Percentiles rank a stretch among this genome's conserved stretches.
Conservation (phyloP, 2,329 filamentous ascomycete genomes). For the Botrytis pseudocinerea region DNA sequence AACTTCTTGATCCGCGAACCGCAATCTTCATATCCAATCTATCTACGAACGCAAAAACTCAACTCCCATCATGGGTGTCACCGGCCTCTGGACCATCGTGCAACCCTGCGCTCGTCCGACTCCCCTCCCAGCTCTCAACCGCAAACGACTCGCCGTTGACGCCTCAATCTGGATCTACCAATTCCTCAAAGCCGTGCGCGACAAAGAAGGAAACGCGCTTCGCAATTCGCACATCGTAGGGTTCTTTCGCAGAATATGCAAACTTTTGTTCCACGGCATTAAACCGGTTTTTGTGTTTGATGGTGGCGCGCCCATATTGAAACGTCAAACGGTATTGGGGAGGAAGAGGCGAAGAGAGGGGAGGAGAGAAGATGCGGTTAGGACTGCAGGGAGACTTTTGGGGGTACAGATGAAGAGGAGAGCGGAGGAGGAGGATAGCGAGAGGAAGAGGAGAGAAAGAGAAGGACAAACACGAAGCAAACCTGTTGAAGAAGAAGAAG, state of each 20-base stretch:
- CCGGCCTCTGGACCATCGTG: conserved; percentile 93
- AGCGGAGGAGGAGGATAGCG: conserved; percentile 80
- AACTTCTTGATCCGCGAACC: neutral
- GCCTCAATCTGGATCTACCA: conserved; percentile 99
- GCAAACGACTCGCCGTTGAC: conserved; percentile 93
- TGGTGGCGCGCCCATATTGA: conserved; percentile 86
- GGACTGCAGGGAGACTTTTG: conserved; percentile 87
- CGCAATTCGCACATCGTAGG: conserved; percentile 95
- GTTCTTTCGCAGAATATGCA: conserved; percentile 98
- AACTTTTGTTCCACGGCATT: conserved; percentile 94
- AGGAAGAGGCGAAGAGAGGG: conserved; percentile 82
- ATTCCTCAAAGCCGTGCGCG: conserved; percentile 96
- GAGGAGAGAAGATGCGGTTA: conserved; percentile 84
- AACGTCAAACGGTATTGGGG: conserved; percentile 82
- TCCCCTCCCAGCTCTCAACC: conserved; percentile 93
- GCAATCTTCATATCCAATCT: neutral
- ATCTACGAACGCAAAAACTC: neutral
- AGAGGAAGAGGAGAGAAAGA: conserved; percentile 51
- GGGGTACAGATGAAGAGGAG: conserved; percentile 91
- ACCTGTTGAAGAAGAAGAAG: conserved; percentile 57
- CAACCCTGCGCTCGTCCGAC: conserved; percentile 94
- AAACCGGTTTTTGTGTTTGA: conserved; percentile 98
- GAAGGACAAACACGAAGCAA: conserved; percentile 44
- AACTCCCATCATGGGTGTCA: conserved; percentile 78
- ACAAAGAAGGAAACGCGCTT: conserved; percentile 95